phyloP scores from a whole-genome alignment of 805 yeast genomes.

The Starmerella sp. region DNA sequence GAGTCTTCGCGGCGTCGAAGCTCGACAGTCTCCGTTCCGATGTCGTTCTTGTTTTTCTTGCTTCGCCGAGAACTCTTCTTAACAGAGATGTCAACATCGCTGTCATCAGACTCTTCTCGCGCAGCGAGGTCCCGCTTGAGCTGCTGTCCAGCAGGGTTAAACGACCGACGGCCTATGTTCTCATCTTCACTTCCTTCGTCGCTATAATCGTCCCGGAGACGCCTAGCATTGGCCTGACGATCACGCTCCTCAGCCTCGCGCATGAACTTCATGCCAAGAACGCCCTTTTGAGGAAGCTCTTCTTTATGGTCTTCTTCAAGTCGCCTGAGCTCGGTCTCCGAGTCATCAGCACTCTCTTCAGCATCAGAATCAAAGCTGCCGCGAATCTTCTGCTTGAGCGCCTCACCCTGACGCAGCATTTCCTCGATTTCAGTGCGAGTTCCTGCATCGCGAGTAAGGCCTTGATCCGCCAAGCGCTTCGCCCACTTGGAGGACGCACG shows the following conservation, averaged over 20 bases:
- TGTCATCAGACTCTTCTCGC: constrained; percentile 25
- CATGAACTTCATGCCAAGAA: constrained; percentile 93
- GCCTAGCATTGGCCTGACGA: constrained; percentile 45
- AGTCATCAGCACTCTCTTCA: constrained; percentile 29
- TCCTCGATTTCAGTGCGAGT: constrained; percentile 87
- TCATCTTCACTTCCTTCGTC: constrained; percentile 25
- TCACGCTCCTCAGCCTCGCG: constrained; percentile 69
- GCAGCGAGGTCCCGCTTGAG: constrained; percentile 22
- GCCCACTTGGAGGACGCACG: constrained; percentile 88
- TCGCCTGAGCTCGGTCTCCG: constrained; percentile 20
- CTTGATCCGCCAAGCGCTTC: constrained; percentile 74
- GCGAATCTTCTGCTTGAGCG: constrained; percentile 56
- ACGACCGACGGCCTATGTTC: constrained; percentile 40
- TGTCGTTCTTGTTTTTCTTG: background rate
- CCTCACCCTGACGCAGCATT: constrained; percentile 81
- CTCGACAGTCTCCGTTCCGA: constrained; percentile 11
- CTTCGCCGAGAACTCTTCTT: background rate
- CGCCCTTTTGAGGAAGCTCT: constrained; percentile 57
- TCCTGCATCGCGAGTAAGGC: constrained; percentile 75
- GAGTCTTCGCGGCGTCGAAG: background rate
- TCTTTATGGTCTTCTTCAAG: constrained; percentile 27
- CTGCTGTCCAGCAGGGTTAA: constrained; percentile 18
- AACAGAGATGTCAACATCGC: constrained; percentile 10
- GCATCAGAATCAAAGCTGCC: constrained; percentile 47
- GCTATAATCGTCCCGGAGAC: constrained; percentile 28